These are phyloP conservation scores for Sphagnum contortum DNA, from an alignment of 225 moss, liverwort and hornwort genomes.

Conservation along the genomic window DNA sequence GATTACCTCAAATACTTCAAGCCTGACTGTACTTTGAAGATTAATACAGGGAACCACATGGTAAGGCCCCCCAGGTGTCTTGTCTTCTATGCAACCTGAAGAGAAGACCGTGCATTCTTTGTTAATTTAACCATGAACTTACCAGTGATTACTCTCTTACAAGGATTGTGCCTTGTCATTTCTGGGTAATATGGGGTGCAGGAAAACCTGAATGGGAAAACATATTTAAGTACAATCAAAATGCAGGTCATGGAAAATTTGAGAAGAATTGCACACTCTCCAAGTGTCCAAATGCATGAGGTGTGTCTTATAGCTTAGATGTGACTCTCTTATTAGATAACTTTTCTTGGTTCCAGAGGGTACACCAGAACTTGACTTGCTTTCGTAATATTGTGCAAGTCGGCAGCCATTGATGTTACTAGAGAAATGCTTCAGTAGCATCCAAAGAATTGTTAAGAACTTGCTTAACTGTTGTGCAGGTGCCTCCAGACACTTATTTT, in stretches of 20 bases:
- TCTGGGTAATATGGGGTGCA: constrained; percentile 10
- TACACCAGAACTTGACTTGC: too few relatives aligned
- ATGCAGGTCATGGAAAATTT: constrained; percentile 94
- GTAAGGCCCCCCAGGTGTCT: constrained; percentile 16
- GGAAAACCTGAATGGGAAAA: constrained; percentile 91
- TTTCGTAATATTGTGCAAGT: too few relatives aligned
- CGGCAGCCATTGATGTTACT: too few relatives aligned
- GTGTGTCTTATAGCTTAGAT: constrained; percentile 16
- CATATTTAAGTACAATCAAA: constrained; percentile 76
- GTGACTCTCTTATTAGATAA: neutral
- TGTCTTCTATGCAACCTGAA: too few relatives aligned
- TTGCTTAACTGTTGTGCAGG: constrained; percentile 19
- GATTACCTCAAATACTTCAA: constrained; percentile 95
- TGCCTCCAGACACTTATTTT: constrained; percentile 85
- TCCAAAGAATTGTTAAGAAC: neutral
- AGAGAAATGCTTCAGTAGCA: too few relatives aligned
- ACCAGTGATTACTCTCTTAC: too few relatives aligned
- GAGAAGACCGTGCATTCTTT: neutral
- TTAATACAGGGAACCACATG: constrained; percentile 74
- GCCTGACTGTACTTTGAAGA: constrained; percentile 83
- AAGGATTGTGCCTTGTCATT: neutral
- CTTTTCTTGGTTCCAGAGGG: neutral
- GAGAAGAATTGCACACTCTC: constrained; percentile 87
- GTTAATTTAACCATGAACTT: neutral
- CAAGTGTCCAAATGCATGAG: constrained; percentile 98